Base-by-base conservation (phyloP, 2,329 filamentous ascomycete species). In the Tolypocladium paradoxum region DNA sequence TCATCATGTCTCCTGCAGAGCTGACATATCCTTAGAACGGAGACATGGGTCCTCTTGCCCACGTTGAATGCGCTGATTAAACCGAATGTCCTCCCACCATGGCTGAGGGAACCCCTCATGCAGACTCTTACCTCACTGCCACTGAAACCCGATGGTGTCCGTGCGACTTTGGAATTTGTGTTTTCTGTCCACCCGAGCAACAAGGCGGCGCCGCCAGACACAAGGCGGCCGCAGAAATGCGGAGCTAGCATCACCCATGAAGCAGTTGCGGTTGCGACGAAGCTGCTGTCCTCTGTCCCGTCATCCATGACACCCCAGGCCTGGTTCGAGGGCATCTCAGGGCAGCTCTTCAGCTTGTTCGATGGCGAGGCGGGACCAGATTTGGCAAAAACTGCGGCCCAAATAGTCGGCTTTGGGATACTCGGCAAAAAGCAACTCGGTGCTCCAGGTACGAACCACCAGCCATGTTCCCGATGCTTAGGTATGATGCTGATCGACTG, bases 141-240 rank as follows among this genome's bases (percentile, higher is more conserved):
- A 1, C 71, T 87, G 29, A 74, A 84, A 4, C 68, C 72, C 2
- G 76, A 81, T 56, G 85, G 85, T 20, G 82, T 89, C 16, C 77
- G 85, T 35, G 77, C 81, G 29, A 85, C 82, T 0, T 73, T 88
- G 56, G 85, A 88, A 62, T 88, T 88, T 61, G 74, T 89, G 36
- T 85, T 87, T 54, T 77, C 84, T 1, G 81, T 87, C 7, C 84
- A 87, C 56, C 79, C 84, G 0, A 75, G 78, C 56, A 74, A 71
- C 57, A 68, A 69, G 7, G 65, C 71, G 53, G 66, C 68, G 58
- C 51, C 64, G 0, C 66, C 71, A 7, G 73, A 76, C 52, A 68
- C 69, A 1, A 65, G 70, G 2, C 61, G 63, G 4, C 71, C 76
- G 1, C 77, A 80, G 58, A 82, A 78, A 51, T 71, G 76, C 63